Base-by-base conservation (phyloP, 2,329 filamentous ascomycete genomes). In the Blastomyces parvus region DNA sequence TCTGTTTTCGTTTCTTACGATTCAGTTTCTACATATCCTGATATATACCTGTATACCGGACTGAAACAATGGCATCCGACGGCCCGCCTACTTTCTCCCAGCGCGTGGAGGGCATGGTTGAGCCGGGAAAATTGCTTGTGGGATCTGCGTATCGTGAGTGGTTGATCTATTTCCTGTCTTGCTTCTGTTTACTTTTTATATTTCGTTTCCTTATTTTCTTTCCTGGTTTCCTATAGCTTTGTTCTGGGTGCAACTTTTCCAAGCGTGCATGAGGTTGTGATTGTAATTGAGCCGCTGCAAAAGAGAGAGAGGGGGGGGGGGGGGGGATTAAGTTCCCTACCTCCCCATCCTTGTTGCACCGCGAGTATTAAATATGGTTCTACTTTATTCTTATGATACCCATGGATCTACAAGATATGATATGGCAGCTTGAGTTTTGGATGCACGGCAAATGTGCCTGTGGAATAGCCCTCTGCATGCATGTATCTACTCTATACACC, bases 111-210 rank as follows among this genome's bases (percentile, higher is more conserved):
- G 25, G 44, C 27, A 22, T 52, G 14, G 59, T 48, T 2, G 60
- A 55, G 6, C 63, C 63, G 25, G 42, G 59, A 0, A 13, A 40
- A 27, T 27, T 64, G 55, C 46, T 59, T 25, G 17, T 42, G 13
- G 19, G 30, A 9, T 55, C 63, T 7, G 36, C 55, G 19, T 64
- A 59, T 62, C 53, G 63, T 64, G 40, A 25, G 63, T 64, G 2
- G n/a, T 44, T 6, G 42, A 46, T 7, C 42, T 17, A 17, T n/a
- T 46, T 46, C 42, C 42, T n/a, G 3, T 46, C 14, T n/a, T 14
- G 5, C 5, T 46, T 46, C 3, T 46, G n/a, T 46, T n/a, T 46
- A 17, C n/a, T 40, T 40, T 46, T 22, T n/a, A 8, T n/a, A 1
- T 22, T 22, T 9, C 6, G 8, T 22, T 46, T 8, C n/a, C n/a